These are phyloP conservation scores for Calonectria pseudoreteaudii DNA, from an alignment of 2,329 filamentous ascomycete species.

Conservation along the genomic window DNA sequence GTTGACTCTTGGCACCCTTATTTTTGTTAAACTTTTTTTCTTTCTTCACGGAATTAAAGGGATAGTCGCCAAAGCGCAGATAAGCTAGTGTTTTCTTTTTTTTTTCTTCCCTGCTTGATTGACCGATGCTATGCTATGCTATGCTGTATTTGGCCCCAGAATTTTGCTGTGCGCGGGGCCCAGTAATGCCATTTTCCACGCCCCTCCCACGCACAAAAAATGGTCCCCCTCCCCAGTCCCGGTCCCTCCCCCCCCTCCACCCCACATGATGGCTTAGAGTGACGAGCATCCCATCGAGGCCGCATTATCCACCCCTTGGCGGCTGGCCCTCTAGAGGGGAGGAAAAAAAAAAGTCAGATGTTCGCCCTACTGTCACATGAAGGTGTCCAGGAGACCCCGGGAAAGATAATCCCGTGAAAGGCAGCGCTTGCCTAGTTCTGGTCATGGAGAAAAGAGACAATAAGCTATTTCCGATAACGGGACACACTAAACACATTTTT, in stretches of 20 bases:
- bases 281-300: slow-evolving; percentile 20
- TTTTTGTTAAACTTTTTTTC: background rate
- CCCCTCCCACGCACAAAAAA: slow-evolving; percentile 21
- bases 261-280: slow-evolving; percentile 26
- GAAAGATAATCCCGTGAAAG: slow-evolving; percentile 8
- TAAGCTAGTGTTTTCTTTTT: background rate
- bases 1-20: background rate
- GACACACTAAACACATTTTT: background rate
- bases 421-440: background rate
- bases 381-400: slow-evolving; percentile 13
- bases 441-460: background rate
- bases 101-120: background rate
- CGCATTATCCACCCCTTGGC: slow-evolving; percentile 18
- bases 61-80: background rate
- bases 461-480: background rate
- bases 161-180: slow-evolving; percentile 8
- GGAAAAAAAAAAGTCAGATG: slow-evolving; percentile 21
- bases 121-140: background rate
- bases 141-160: background rate
- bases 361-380: slow-evolving; percentile 23
- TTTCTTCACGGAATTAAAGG: background rate
- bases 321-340: background rate
- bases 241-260: slow-evolving; percentile 5
- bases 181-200: slow-evolving; percentile 13
- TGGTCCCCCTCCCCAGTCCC: background rate